Conservation (phyloP, 441 rosid genomes). For the Arabidopsis lyrata region DNA sequence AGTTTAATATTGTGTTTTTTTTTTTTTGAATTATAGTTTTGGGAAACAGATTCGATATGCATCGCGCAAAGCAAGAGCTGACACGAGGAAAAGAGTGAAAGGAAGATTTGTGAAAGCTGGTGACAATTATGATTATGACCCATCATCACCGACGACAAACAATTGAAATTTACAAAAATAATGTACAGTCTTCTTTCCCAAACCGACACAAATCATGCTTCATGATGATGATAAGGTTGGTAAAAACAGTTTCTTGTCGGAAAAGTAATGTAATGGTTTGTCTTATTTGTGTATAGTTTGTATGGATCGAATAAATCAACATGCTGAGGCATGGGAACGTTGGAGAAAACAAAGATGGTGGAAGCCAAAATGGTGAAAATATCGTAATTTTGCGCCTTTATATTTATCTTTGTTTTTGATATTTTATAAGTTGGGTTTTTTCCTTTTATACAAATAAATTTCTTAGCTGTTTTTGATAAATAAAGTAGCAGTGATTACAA, state of each 20-base stretch:
- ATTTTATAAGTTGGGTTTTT: not conserved
- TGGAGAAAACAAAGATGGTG: slow-evolving; percentile 35
- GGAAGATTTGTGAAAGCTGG: slow-evolving; percentile 94
- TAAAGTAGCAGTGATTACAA: slow-evolving; percentile 31
- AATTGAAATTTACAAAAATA: slow-evolving; percentile 21
- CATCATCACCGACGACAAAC: slow-evolving; percentile 45
- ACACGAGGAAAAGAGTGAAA: slow-evolving; percentile 82
- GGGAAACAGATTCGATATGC: slow-evolving; percentile 85
- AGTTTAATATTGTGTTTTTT: not conserved
- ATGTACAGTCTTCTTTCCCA: not conserved
- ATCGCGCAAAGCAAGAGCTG: slow-evolving; percentile 88
- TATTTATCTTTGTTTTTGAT: not conserved
- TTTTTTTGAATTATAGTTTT: slow-evolving; percentile 49
- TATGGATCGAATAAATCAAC: slow-evolving; percentile 37
- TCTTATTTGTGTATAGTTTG: slow-evolving; percentile 24
- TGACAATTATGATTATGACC: slow-evolving; percentile 77
- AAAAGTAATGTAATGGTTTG: slow-evolving; percentile 6
- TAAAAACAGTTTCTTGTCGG: slow-evolving; percentile 21
- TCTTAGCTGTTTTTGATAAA: slow-evolving; percentile 2
- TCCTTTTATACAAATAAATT: not conserved
- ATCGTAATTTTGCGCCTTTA: slow-evolving; percentile 12
- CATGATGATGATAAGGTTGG: slow-evolving; percentile 6
- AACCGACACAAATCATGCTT: slow-evolving; percentile 16
- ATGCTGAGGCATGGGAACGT: slow-evolving; percentile 30
- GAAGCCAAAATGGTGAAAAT: slow-evolving; percentile 30